Evolutionary conservation across 2,329 filamentous ascomycete genomes (phyloP), one percentile per base, ranked within the genome.

Genomic region (Graphiopsis chlorocephala): DNA sequence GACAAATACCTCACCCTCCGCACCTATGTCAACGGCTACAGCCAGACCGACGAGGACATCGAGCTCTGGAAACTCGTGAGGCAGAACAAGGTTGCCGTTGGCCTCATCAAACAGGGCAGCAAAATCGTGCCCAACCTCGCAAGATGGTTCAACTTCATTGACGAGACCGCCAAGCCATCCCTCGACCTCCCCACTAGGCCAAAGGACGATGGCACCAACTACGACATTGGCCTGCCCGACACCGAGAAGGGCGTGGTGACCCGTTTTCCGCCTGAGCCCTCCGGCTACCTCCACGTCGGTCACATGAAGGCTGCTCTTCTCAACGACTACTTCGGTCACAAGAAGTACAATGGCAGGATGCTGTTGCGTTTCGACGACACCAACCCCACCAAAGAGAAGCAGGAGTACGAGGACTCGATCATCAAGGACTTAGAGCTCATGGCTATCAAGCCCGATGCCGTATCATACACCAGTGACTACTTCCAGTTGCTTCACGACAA

Each of bases 251-350:
- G 92, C 3, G 93, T 98, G 65, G 91, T 97, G 23, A 96, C 92
- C 25, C 85, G 93, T 72, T 98, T 98, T 81, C 88, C 94, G 17
- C 94, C 94, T 3, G 94, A 97, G 87, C 94, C 94, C 68, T 97
- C 92, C 83, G 93, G 93, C 67, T 97, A 96, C 76, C 87, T 97
- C 52, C 94, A 97, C 80, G 96, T 97, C 69, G 94, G 94, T 62
- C 94, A 98, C 81, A 92, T 93, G 71, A 98, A 98, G 81, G 93
- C 93, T 31, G 93, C 93, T 6, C 84, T 96, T 63, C 87, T 98
- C 64, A 97, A 95, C 81, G 93, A 98, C 78, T 98, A 96, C 84
- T 98, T 98, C 72, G 94, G 93, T 52, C 93, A 97, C 78, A 90
- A 93, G 77, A 91, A 92, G 72, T 96, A 96, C 83, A 89, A 94